Conservation (phyloP, 345 rosid genomes). For the Diplotaxis tenuifolia region DNA sequence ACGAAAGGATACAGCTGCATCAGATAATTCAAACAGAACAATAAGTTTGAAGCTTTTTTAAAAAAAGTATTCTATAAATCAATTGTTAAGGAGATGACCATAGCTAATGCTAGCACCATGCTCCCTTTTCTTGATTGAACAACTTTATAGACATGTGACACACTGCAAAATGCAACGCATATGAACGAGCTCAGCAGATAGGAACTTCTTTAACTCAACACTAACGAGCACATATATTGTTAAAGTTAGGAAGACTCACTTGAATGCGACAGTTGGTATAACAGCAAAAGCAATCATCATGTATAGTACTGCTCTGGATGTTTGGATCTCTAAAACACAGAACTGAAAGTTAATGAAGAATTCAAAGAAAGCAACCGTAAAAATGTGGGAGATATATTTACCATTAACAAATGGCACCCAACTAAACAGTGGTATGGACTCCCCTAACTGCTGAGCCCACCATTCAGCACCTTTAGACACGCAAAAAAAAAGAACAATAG, state of each 20-base stretch:
- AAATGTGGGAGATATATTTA: constrained; percentile 32
- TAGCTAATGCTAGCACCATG: constrained; percentile 87
- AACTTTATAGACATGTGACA: constrained; percentile 73
- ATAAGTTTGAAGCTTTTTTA: constrained; percentile 1
- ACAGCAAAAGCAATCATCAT: constrained; percentile 73
- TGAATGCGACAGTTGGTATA: constrained; percentile 80
- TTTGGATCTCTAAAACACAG: constrained; percentile 56
- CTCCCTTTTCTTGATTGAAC: constrained; percentile 84
- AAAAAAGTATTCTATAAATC: not conserved
- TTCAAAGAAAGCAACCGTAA: not conserved
- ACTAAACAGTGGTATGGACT: constrained; percentile 63
- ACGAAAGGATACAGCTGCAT: constrained; percentile 85
- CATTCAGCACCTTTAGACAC: constrained; percentile 76
- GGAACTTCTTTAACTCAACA: not conserved
- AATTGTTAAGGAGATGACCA: constrained; percentile 50
- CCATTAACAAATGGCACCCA: constrained; percentile 89
- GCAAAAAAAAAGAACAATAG: not conserved
- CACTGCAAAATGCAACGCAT: constrained; percentile 45
- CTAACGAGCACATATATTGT: not conserved
- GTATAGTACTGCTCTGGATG: constrained; percentile 57
- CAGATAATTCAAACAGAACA: constrained; percentile 27
- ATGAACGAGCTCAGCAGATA: not conserved
- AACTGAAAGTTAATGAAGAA: not conserved
- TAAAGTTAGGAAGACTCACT: constrained; percentile 54
- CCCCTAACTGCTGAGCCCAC: constrained; percentile 80